phyloP scores from a whole-genome alignment of 1,284 basidiomycete genomes.

The Ganoderma sinense region DNA sequence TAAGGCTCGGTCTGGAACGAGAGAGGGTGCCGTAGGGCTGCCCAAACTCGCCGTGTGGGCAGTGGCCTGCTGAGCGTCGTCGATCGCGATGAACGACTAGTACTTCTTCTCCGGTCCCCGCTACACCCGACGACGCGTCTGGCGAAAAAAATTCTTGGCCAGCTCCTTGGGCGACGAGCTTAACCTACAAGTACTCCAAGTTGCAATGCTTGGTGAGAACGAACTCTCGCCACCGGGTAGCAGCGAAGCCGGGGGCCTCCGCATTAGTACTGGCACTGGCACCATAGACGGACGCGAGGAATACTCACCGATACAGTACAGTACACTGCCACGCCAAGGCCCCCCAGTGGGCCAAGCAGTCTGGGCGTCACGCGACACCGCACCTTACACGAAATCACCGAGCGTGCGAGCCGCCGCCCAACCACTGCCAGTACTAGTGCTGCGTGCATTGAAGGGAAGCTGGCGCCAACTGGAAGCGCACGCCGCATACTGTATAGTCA shows the following conservation, averaged over 20 bases:
- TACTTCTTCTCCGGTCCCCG: neutral
- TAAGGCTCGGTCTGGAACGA: neutral
- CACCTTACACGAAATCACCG: neutral
- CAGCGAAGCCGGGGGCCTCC: neutral
- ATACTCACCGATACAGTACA: neutral
- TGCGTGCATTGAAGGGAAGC: too few species aligned
- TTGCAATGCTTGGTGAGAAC: neutral
- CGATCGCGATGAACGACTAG: neutral
- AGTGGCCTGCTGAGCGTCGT: neutral
- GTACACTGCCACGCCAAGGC: neutral
- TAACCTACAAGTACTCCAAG: neutral
- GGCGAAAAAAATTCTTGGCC: neutral
- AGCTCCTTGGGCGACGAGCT: neutral
- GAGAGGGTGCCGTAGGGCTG: neutral
- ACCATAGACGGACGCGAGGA: neutral
- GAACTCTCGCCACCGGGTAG: neutral
- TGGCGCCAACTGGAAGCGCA: too few species aligned
- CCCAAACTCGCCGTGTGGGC: neutral
- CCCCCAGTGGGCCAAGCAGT: neutral
- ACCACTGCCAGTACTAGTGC: too few species aligned
- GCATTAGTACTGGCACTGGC: neutral
- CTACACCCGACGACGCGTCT: neutral
- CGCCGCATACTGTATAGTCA: neutral
- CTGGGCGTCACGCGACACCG: neutral
- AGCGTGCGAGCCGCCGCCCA: neutral